Base-by-base conservation (phyloP, 2,329 filamentous ascomycete genomes). In the Claviceps purpurea region DNA sequence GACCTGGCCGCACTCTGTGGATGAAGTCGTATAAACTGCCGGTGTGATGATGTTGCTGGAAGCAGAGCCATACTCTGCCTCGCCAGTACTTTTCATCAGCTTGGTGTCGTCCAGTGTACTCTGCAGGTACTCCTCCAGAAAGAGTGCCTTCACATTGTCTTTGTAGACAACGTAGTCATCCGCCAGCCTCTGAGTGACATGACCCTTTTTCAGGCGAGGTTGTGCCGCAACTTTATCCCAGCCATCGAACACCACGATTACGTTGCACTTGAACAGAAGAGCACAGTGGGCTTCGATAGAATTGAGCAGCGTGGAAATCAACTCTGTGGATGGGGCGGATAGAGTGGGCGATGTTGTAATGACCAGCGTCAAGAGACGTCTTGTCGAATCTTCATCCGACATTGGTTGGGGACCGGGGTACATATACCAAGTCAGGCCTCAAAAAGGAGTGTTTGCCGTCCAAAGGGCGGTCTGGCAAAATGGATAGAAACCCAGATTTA, bases 341-440 rank as follows among this genome's bases (percentile, higher is more conserved):
- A 76, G 76, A 0, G 76, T 79, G 0, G 76, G 70, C 2, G 76
- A 79, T 0, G 76, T 79, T 1, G 76, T 78, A 56, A 79, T 69
- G 47, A 79, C 69, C 18, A 67, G 58, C 0, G 65, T 68, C 8
- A 54, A 26, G 5, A 52, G 50, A 38, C 41, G 22, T 41, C 34
- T 16, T 22, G 50, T 41, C 40, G 44, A 26, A n/a, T 34, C 14
- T 20, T 51, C 49, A 40, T 18, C 30, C 14, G 44, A 34, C 49
- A 50, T 44, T n/a, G 49, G 18, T 34, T 34, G 30, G 30, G 10
- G 8, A 22, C 22, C 22, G 4, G 22, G 22, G 22, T 22, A 22
- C 22, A 22, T 34, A 4, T 24, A 16, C 11, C 47, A n/a, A 16
- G 20, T 13, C 16, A 30, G 39, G 20, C 18, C 41, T 38, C 30